Conservation (phyloP, 176 grass and related monocot genomes). For the Oryza australiensis region DNA sequence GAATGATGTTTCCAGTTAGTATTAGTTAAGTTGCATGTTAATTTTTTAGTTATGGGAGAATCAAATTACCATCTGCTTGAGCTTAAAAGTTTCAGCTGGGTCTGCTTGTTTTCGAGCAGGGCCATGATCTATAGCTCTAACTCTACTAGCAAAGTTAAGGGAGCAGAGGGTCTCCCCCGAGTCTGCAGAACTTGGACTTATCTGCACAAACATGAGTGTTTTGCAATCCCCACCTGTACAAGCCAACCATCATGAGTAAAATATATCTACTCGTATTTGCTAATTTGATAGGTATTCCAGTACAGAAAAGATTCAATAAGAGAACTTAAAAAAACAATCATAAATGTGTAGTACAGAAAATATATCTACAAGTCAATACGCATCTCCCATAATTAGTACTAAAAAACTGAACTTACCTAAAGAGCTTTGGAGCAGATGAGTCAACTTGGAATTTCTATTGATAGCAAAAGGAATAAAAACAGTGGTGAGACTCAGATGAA, state of each 20-base stretch:
- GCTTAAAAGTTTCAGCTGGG: slow-evolving; percentile 79
- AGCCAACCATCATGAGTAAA: slow-evolving; percentile 11
- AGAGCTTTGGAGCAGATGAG: slow-evolving; percentile 93
- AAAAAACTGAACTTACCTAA: slow-evolving; percentile 53
- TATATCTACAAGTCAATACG: background rate
- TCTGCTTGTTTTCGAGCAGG: slow-evolving; percentile 87
- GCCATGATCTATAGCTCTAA: slow-evolving; percentile 79
- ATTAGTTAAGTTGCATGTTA: slow-evolving; percentile 7
- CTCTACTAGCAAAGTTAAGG: slow-evolving; percentile 89
- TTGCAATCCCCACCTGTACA: slow-evolving; percentile 96
- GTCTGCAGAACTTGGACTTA: slow-evolving; percentile 89
- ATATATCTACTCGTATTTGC: background rate
- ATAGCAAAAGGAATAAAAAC: slow-evolving; percentile 16
- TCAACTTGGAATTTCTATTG: slow-evolving; percentile 94
- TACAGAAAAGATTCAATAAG: slow-evolving; percentile 7
- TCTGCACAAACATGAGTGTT: slow-evolving; percentile 96
- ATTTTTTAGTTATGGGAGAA: slow-evolving; percentile 12
- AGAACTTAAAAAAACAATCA: background rate
- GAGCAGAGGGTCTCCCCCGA: slow-evolving; percentile 84
- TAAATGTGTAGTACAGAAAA: slow-evolving; percentile 3
- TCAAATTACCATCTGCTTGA: slow-evolving; percentile 84
- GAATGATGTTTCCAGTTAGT: slow-evolving; percentile 31
- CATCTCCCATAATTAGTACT: background rate
- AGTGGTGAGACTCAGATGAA: slow-evolving; percentile 9
- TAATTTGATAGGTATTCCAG: slow-evolving; percentile 13